phyloP scores from a whole-genome alignment of 495 filamentous ascomycete genomes.

The Trichoderma erinaceum region DNA sequence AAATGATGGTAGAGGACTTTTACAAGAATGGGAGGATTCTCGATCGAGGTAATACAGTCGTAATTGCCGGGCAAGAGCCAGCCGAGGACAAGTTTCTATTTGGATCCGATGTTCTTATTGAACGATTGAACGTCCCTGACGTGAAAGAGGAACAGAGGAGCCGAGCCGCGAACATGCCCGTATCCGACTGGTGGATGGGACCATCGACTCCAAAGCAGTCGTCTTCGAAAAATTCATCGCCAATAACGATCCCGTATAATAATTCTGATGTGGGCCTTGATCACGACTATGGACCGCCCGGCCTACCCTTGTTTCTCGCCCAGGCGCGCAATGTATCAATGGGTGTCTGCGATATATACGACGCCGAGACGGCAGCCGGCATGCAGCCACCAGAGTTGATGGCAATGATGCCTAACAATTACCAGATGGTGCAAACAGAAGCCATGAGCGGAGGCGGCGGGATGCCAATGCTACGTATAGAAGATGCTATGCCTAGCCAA shows the following conservation, averaged over 20 bases:
- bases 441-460: neutral
- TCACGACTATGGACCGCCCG: conserved; percentile 10
- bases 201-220: neutral
- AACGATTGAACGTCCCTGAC: conserved; percentile 1
- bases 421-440: neutral
- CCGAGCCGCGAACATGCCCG: conserved; percentile 6
- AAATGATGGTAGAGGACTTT: conserved; percentile 7
- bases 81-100: neutral
- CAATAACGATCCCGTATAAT: neutral
- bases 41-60: neutral
- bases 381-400: neutral
- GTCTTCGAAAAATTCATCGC: neutral
- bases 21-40: conserved; percentile 7
- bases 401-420: conserved; percentile 1
- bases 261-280: neutral
- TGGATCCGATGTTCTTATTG: conserved; percentile 2
- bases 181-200: conserved; percentile 10
- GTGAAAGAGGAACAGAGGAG: neutral
- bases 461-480: conserved; percentile 3
- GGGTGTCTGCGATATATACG: neutral
- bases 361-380: conserved; percentile 7
- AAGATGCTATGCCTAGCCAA: conserved; percentile 3
- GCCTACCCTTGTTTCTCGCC: conserved; percentile 12
- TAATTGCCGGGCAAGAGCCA: neutral
- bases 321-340: conserved; percentile 8